phyloP scores from a whole-genome alignment of 345 rosid genomes.

The Triadica sebifera region DNA sequence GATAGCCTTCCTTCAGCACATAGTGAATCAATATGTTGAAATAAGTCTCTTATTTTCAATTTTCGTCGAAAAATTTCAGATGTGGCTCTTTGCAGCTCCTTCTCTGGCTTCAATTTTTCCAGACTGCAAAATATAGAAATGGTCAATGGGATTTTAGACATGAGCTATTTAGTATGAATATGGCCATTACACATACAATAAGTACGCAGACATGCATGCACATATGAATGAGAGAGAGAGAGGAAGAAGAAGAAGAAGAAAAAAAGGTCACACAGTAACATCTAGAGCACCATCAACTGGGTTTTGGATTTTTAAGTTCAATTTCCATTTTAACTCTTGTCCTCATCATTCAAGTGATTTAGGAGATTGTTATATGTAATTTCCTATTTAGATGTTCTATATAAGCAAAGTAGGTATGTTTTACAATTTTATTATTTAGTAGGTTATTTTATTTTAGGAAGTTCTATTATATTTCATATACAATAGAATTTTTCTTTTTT shows the following conservation, averaged over 20 bases:
- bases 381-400: not conserved
- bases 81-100: constrained; percentile 90
- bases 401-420: not conserved
- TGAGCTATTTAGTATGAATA: constrained; percentile 13
- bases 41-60: constrained; percentile 78
- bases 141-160: constrained; percentile 9
- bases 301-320: not conserved
- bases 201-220: not conserved
- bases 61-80: constrained; percentile 72
- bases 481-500: not conserved
- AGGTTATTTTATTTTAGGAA: not conserved
- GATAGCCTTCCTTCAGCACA: constrained; percentile 84
- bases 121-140: constrained; percentile 45
- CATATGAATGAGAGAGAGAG: not conserved
- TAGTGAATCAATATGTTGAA: constrained; percentile 66
- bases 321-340: not conserved
- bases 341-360: too few species aligned
- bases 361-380: not conserved
- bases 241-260: not conserved
- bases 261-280: not conserved
- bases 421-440: not conserved
- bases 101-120: constrained; percentile 92
- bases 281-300: not conserved
- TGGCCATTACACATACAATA: not conserved
- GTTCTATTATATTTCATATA: not conserved